Base-by-base conservation (phyloP, 176 grass and related monocot species). In the Puya raimondii region DNA sequence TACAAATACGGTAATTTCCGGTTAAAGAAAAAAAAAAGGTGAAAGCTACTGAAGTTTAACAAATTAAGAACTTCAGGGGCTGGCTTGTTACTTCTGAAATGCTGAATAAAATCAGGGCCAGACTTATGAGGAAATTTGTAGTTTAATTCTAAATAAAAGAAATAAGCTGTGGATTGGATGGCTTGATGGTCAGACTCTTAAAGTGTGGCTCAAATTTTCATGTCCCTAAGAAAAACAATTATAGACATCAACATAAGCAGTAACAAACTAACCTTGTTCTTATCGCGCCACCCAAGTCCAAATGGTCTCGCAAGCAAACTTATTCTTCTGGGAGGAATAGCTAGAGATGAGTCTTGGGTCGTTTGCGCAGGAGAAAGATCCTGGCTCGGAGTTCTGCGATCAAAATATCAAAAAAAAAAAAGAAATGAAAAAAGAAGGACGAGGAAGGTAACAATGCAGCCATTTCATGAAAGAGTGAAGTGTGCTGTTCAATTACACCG, bases 321-420 rank as follows among this genome's bases (percentile, higher is more conserved):
- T 82, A 99, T 84, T 91, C 78, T 99, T 99, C 82, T 86, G 67
- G 95, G 87, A 67, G 88, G 95, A 51, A 90, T 86, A 69, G 86
- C 95, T 66, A 88, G 90, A 48, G 85, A 79, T 66, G 82, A 86
- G 72, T 99, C 95, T 80, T 88, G 90, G 73, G 71, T 92, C 18
- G 22, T 63, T 76, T 68, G 85, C 9, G 65, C 76, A 72, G 77
- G 65, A 72, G 85, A 80, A 65, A 77, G 42, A 49, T 91, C 89
- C 51, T 79, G 65, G 48, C 77, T 82, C 68, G 82, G 87, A 63
- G 87, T 88, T 82, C 90, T 99, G 54, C 11, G 56, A 22, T n/a
- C 16, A 61, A 56, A 61, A 20, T 22, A 10, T 9, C 9, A 20
- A 20, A 61, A 61, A 22, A 0, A 18, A 61, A 2, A 21, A 10